phyloP scores from a whole-genome alignment of 805 yeast species.

The Saccharomyces paradoxus region DNA sequence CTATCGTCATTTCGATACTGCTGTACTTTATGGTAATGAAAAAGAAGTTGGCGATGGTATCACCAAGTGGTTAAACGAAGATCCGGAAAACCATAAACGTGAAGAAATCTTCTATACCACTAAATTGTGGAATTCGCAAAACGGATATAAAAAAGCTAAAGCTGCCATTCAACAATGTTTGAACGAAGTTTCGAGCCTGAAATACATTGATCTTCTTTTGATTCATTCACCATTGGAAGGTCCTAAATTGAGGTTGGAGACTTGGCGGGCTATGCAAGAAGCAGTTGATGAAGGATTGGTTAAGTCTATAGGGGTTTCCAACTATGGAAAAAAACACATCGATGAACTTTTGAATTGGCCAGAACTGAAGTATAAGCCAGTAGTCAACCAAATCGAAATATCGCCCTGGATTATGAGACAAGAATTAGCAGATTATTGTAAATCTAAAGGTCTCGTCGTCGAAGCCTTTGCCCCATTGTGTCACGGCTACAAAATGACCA shows the following conservation, averaged over 20 bases:
- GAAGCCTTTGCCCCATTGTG: conserved; percentile 79
- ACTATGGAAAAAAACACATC: conserved; percentile 53
- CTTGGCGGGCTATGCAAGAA: conserved; percentile 72
- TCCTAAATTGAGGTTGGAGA: conserved; percentile 42
- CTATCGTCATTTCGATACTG: conserved; percentile 69
- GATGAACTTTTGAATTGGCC: conserved; percentile 54
- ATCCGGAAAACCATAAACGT: conserved; percentile 38
- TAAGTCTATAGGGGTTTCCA: conserved; percentile 70
- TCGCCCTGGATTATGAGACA: conserved; percentile 75
- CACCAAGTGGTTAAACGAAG: conserved; percentile 40
- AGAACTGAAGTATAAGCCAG: conserved; percentile 49
- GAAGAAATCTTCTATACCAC: conserved; percentile 57
- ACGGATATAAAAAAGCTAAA: conserved; percentile 51
- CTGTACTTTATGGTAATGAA: conserved; percentile 61
- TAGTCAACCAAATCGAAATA: conserved; percentile 73
- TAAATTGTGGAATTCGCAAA: conserved; percentile 62
- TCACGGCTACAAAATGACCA: conserved; percentile 50
- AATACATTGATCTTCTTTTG: conserved; percentile 65
- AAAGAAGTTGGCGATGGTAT: conserved; percentile 53
- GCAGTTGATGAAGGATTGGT: conserved; percentile 51
- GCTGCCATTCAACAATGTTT: conserved; percentile 51
- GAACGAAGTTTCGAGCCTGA: conserved; percentile 41
- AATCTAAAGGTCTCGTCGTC: conserved; percentile 45
- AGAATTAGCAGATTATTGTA: conserved; percentile 55
- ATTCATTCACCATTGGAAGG: conserved; percentile 58